Percentiles rank a stretch among this genome's conserved stretches.
Conservation (phyloP, 1,139 yeast species). For the Pichia sp. region DNA sequence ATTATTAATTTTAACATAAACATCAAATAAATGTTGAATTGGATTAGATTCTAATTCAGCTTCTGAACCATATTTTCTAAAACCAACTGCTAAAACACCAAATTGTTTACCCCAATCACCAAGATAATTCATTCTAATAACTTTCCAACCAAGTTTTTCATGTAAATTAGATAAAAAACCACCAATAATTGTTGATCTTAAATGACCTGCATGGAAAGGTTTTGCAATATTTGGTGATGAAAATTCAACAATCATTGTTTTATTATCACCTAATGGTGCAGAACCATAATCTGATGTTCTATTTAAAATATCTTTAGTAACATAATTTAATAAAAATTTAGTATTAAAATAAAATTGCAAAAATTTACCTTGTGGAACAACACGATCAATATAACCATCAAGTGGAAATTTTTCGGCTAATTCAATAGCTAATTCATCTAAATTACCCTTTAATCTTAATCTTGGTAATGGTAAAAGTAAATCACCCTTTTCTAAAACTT, state of each 20-base stretch:
- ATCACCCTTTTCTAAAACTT: constrained; percentile 86
- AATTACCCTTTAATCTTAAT: constrained; percentile 79
- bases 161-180: constrained; percentile 91
- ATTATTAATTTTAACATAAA: constrained; percentile 80
- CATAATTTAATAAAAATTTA: constrained; percentile 56
- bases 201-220: constrained; percentile 99
- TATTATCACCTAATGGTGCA: constrained; percentile 66
- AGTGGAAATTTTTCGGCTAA: constrained; percentile 69
- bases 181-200: constrained; percentile 96
- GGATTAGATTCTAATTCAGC: constrained; percentile 71
- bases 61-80: constrained; percentile 75
- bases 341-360: constrained; percentile 82
- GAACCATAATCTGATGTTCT: constrained; percentile 64
- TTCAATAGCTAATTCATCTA: constrained; percentile 63
- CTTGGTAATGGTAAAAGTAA: constrained; percentile 89
- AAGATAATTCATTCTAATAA: constrained; percentile 81
- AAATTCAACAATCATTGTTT: constrained; percentile 77
- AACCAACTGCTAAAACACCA: constrained; percentile 92
- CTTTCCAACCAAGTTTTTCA: constrained; percentile 87
- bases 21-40: constrained; percentile 89
- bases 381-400: constrained; percentile 62
- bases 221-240: constrained; percentile 98
- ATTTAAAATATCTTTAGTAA: constrained; percentile 63
- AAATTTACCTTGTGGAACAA: constrained; percentile 83
- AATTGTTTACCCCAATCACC: constrained; percentile 99